Percentiles rank a stretch among this genome's conserved stretches.
These are phyloP conservation scores for Aureobasidium sp. DNA, from an alignment of 2,329 filamentous ascomycete species.

Conservation along the genomic window DNA sequence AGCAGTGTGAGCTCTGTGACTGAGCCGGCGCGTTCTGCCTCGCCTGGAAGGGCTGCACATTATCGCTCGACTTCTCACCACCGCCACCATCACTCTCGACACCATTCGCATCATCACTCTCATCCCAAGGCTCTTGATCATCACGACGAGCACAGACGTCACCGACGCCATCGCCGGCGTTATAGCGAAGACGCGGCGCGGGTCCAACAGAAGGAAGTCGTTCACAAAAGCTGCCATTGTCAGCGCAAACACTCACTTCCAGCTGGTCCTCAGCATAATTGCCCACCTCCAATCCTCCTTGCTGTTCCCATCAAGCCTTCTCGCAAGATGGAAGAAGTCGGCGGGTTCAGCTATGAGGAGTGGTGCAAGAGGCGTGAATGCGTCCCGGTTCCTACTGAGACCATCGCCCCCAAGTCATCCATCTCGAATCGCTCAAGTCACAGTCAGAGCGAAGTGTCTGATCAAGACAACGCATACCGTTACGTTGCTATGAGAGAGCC, in stretches of 20 bases:
- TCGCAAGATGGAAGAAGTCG: conserved; percentile 11
- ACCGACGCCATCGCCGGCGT: background rate
- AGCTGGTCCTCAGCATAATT: background rate
- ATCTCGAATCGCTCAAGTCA: background rate
- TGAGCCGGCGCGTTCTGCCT: background rate
- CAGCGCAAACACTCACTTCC: conserved; percentile 1
- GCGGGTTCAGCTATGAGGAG: conserved; percentile 9
- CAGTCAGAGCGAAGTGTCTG: background rate
- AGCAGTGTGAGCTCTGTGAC: conserved; percentile 3
- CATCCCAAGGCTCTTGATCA: background rate
- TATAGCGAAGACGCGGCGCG: background rate
- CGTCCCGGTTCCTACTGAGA: background rate
- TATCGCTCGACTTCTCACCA: background rate
- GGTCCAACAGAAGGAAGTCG: background rate
- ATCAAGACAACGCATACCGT: conserved; percentile 11
- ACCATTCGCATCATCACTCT: background rate
- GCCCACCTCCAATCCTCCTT: background rate
- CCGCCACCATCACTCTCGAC: background rate
- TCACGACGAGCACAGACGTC: background rate
- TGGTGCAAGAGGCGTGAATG: conserved; percentile 11
- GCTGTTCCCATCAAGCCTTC: background rate
- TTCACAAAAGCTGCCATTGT: background rate
- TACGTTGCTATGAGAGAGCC: conserved; percentile 17
- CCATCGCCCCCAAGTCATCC: conserved; percentile 10
- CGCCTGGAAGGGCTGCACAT: background rate